Evolutionary conservation across 345 rosid genomes (phyloP), one percentile per base, ranked within the genome.

Genomic region (Heritiera fomes): DNA sequence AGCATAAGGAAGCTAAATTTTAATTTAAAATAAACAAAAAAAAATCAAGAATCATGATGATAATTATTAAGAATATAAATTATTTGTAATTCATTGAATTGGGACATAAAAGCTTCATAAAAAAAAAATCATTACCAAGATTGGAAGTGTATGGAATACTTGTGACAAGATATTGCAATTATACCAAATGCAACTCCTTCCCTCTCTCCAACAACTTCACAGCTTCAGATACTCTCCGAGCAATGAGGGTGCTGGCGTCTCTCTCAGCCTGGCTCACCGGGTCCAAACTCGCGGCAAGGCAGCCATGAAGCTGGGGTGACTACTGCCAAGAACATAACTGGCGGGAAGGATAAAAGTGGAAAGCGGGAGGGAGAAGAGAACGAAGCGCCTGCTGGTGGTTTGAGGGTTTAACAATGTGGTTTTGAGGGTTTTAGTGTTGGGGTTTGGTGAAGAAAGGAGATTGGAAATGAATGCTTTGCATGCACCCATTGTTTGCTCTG

Each of bases 201-300:
- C 83, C 91, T 84, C 78, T 85, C 75, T 88, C 91, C 80, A 90
- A 61, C 81, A 88, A 78, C 47, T 63, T 77, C 13, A 87, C 73
- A 15, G 88, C 93, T 60, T 88, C 89, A 14, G 85, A 76, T 0
- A 89, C 73, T 76, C 93, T 81, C 41, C 73, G 68, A 32, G 88
- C 75, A 13, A 78, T 13, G 20, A 60, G 6, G 23, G 76, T 66
- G 52, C 89, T 86, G 45, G 85, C 75, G 30, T 81, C 84, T 55
- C 81, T 68, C 78, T 89, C 88, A 3, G 83, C 82, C 34, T 78
- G 75, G 62, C 72, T 81, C 30, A 85, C 76, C 0, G 88, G 87
- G 71, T 88, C 89, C 71, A 78, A 87, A 59, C 58, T 77, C 18
- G 77, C 89, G 10, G 83, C 90, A 77, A 34, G 18, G 85, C 88